Base-by-base conservation (phyloP, 202 grass and related monocot species). In the Panicum hallii region DNA sequence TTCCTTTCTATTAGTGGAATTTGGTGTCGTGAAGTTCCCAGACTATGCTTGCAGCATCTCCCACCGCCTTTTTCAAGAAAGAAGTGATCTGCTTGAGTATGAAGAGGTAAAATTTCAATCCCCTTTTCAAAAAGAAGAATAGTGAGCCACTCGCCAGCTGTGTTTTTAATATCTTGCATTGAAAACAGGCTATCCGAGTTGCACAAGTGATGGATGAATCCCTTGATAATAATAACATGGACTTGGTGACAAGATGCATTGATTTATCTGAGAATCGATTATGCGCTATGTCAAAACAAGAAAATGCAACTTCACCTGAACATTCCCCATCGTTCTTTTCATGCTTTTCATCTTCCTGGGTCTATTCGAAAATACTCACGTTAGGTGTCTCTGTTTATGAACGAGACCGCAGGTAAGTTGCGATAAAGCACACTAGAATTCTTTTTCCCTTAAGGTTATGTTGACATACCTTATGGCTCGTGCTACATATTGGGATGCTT, bases 141-240 rank as follows among this genome's bases (percentile, higher is more conserved):
- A 63, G 20, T 30, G 6, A 65, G 60, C 58, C 54, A 57, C 23
- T 82, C 40, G 62, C 58, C 7, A 49, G 6, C 36, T 75, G 10
- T 53, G 2, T 55, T 72, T 55, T 72, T 45, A 63, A 67, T 83
- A 8, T 84, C 44, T 79, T 86, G 47, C 60, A 38, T 76, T 90
- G 26, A 57, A 45, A 66, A 74, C 81, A 99, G 96, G 96, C 96
- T 83, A 95, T 99, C 82, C 89, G 88, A 90, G 86, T 95, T 80
- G 96, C 89, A 43, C 96, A 99, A 79, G 73, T 91, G 73, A 90
- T 95, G 88, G 96, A 99, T 77, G 91, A 94, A 91, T 94, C 89
- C 78, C 81, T 98, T 82, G 95, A 95, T 76, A 74, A 88, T 78
- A 83, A 90, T 65, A 84, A 91, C 64, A 92, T 91, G 86, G 87